Conservation (phyloP, 176 grass and related monocot genomes). For the Triticum turgidum region DNA sequence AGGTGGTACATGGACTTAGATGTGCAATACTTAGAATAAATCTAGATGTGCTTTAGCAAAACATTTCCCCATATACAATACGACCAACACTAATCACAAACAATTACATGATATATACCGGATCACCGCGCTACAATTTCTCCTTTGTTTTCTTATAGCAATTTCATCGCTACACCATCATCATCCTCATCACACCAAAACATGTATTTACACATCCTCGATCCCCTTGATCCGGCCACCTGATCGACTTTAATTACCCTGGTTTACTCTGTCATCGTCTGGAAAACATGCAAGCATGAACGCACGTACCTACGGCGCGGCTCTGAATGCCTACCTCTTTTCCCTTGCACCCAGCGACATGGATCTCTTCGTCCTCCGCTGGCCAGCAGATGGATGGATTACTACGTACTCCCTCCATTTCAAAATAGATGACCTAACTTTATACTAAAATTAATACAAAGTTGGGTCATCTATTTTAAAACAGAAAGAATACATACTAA, state of each 20-base stretch:
- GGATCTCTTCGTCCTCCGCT: slow-evolving; percentile 29
- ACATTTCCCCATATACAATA: no score
- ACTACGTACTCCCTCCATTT: not conserved
- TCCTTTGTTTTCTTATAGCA: not conserved
- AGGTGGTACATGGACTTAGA: no score
- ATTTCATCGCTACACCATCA: slow-evolving; percentile 22
- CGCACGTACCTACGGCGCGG: no score
- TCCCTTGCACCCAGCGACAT: slow-evolving; percentile 2
- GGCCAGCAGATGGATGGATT: not conserved
- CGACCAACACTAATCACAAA: slow-evolving; percentile 18
- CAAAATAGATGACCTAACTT: no score
- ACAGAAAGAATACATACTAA: no score
- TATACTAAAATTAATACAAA: no score
- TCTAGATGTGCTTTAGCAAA: no score
- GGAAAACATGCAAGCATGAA: not conserved
- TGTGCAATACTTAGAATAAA: no score
- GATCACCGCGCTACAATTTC: not conserved
- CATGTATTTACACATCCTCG: slow-evolving; percentile 45
- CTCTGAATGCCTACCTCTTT: not conserved
- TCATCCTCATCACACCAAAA: slow-evolving; percentile 27
- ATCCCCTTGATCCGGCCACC: not conserved
- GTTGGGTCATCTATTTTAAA: no score
- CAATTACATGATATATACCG: slow-evolving; percentile 40
- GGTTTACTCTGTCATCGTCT: slow-evolving; percentile 29
- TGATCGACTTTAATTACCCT: not conserved